phyloP scores from a whole-genome alignment of 1,284 basidiomycete genomes.

The Ustilago esculenta region DNA sequence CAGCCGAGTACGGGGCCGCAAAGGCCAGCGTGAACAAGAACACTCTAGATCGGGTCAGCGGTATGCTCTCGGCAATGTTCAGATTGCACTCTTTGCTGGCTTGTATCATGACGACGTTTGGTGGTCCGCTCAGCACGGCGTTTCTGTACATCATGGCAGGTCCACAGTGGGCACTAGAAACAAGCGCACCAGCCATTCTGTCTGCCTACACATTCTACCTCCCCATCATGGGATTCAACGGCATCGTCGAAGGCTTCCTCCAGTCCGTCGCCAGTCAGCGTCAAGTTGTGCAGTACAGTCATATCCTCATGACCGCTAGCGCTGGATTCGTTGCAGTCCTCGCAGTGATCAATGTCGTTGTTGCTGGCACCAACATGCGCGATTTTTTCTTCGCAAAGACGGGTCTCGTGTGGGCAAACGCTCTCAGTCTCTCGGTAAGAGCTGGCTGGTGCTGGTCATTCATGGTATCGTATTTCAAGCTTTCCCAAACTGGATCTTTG shows the following conservation, averaged over 20 bases:
- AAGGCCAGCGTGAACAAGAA: no score
- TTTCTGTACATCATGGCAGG: conserved; percentile 60
- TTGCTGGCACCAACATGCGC: background rate
- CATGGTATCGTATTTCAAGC: conserved; percentile 14
- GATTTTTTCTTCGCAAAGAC: conserved; percentile 8
- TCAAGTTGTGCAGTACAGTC: conserved; percentile 48
- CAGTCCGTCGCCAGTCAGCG: conserved; percentile 46
- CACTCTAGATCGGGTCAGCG: background rate
- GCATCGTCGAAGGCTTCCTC: conserved; percentile 62
- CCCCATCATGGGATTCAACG: conserved; percentile 64
- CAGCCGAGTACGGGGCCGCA: background rate
- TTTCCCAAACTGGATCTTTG: background rate
- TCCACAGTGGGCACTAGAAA: conserved; percentile 49
- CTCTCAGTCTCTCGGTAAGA: conserved; percentile 19
- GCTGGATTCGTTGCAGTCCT: conserved; percentile 44
- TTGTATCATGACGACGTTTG: conserved; percentile 46
- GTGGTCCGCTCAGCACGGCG: conserved; percentile 46
- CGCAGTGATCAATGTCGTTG: background rate
- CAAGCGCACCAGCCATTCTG: conserved; percentile 55
- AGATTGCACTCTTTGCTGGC: conserved; percentile 50
- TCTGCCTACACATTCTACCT: conserved; percentile 58
- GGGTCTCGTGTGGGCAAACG: conserved; percentile 46
- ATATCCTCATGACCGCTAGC: conserved; percentile 50
- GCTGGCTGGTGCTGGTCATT: conserved; percentile 45
- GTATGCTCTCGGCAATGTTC: conserved; percentile 49